Percentiles rank a stretch among this genome's conserved stretches.
phyloP scores from a whole-genome alignment of 768 basidiomycete species.

The Hericium rajendrae region DNA sequence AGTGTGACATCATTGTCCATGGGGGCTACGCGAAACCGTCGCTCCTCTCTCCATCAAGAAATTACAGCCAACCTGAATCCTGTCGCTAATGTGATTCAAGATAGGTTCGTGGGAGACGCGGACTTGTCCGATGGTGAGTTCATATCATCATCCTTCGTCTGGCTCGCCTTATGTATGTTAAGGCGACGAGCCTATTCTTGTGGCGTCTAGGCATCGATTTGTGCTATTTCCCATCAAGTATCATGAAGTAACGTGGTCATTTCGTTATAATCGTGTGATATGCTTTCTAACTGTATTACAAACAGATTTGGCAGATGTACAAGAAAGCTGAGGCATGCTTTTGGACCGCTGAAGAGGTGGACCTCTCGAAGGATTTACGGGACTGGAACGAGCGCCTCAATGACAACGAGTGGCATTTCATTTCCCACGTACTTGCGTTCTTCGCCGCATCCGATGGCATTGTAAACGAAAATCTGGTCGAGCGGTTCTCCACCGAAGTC shows the following conservation, averaged over 20 bases:
- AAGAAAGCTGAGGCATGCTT: slow-evolving; percentile 91
- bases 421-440: slow-evolving; percentile 89
- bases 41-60: slow-evolving; percentile 7
- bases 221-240: slow-evolving; percentile 93
- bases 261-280: neutral
- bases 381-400: slow-evolving; percentile 84
- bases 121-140: neutral
- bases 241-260: slow-evolving; percentile 47
- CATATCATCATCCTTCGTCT: neutral
- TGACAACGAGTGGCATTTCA: slow-evolving; percentile 77
- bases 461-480: slow-evolving; percentile 90
- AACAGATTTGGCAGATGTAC: slow-evolving; percentile 91
- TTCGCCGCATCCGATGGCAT: slow-evolving; percentile 95
- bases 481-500: slow-evolving; percentile 88
- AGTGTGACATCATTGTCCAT: too few relatives aligned
- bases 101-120: slow-evolving; percentile 1
- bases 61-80: slow-evolving; percentile 4
- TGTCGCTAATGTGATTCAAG: neutral
- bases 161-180: slow-evolving; percentile 5
- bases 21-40: slow-evolving; percentile 10
- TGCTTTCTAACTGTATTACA: neutral
- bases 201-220: slow-evolving; percentile 70
- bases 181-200: slow-evolving; percentile 78
- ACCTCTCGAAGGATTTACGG: slow-evolving; percentile 73
- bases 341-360: slow-evolving; percentile 91